Conservation (phyloP, 352 stramenopile species). For the Plasmopara viticola region DNA sequence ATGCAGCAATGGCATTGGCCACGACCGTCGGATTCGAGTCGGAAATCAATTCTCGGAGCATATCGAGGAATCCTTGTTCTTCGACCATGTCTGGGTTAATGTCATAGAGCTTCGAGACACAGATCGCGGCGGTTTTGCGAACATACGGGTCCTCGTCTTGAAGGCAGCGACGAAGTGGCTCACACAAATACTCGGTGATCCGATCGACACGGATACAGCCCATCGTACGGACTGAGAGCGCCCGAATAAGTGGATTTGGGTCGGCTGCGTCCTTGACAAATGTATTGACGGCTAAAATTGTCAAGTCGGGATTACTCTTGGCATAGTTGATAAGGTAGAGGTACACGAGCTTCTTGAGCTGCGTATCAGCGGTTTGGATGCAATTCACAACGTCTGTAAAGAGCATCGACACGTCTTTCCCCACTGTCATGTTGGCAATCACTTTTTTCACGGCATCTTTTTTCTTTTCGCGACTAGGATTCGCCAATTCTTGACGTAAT, state of each 20-base stretch:
- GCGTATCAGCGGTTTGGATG: conserved; percentile 97
- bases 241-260: conserved; percentile 92
- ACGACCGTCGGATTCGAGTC: conserved; percentile 98
- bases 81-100: conserved; percentile 97
- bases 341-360: conserved; percentile 99
- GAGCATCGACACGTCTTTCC: conserved; percentile 98
- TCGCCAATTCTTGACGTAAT: conserved; percentile 95
- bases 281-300: conserved; percentile 98
- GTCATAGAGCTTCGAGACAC: conserved; percentile 99
- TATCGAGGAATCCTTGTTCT: conserved; percentile 93
- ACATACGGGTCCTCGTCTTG: conserved; percentile 97
- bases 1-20: conserved; percentile 97
- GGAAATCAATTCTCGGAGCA: conserved; percentile 96
- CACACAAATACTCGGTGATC: conserved; percentile 98
- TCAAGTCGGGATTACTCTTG: conserved; percentile 98
- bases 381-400: conserved; percentile 99
- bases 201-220: conserved; percentile 98
- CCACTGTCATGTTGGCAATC: conserved; percentile 99
- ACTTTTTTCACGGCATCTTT: conserved; percentile 99
- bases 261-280: conserved; percentile 93
- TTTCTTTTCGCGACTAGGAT: conserved; percentile 95
- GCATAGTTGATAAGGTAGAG: conserved; percentile 99
- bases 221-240: conserved; percentile 99
- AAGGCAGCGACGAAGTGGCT: conserved; percentile 92
- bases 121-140: conserved; percentile 98